A percentile compares a stretch with the other conserved stretches of the same genome.
phyloP scores from a whole-genome alignment of 257 asterid species.

The Solanum chmielewskii region DNA sequence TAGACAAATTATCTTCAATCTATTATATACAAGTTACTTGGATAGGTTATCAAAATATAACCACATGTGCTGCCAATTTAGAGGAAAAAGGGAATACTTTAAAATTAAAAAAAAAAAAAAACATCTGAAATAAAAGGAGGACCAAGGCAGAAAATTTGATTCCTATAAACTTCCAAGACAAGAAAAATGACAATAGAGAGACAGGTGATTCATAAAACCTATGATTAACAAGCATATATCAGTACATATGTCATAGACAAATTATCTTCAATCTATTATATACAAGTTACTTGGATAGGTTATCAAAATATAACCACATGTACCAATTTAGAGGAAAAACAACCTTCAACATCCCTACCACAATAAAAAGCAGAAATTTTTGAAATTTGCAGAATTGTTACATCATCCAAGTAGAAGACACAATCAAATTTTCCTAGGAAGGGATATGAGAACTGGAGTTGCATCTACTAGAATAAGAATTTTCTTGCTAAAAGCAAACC shows the following conservation, averaged over 20 bases:
- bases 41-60: not conserved
- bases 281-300: not conserved
- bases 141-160: not conserved
- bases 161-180: not conserved
- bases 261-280: not conserved
- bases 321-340: not conserved
- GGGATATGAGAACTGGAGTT: not conserved
- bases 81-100: not conserved
- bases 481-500: not conserved
- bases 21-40: not conserved
- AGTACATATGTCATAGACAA: not conserved
- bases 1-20: not conserved
- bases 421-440: not conserved
- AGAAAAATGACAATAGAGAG: not conserved
- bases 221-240: not conserved
- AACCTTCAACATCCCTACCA: not conserved
- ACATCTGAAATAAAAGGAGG: not conserved
- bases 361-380: not conserved
- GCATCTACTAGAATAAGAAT: not conserved
- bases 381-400: not conserved
- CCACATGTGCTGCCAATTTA: not conserved
- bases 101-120: not conserved
- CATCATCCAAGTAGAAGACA: not conserved
- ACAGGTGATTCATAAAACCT: not conserved
- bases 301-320: not conserved